These are phyloP conservation scores for Quercus wislizeni DNA, from an alignment of 306 rosid genomes.

Conservation along the genomic window DNA sequence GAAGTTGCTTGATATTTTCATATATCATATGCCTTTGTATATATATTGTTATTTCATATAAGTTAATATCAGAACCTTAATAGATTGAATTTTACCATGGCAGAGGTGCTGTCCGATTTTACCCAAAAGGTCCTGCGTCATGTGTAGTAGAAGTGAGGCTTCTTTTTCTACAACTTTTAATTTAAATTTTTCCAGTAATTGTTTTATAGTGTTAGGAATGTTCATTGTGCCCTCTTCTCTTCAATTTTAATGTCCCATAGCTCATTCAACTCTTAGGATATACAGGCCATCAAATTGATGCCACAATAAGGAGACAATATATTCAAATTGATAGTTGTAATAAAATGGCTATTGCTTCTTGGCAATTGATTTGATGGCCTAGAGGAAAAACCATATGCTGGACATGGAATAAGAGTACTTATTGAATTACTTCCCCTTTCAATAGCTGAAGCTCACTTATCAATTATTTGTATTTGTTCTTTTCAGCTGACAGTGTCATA, in stretches of 20 bases:
- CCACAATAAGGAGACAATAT: neutral
- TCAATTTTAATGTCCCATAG: slow-evolving; percentile 8
- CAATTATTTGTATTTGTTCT: slow-evolving; percentile 16
- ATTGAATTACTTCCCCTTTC: neutral
- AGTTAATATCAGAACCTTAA: slow-evolving; percentile 18
- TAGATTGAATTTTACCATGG: slow-evolving; percentile 30
- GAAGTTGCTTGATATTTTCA: neutral
- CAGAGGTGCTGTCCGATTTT: slow-evolving; percentile 99
- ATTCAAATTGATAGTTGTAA: neutral
- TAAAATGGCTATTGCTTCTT: neutral
- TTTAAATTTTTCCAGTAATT: neutral
- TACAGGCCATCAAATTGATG: slow-evolving; percentile 11
- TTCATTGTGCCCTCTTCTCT: neutral
- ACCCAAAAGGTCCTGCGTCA: slow-evolving; percentile 83
- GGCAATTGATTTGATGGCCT: neutral
- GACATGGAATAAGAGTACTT: neutral
- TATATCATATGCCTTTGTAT: neutral
- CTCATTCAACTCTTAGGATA: slow-evolving; percentile 1
- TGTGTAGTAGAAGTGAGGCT: slow-evolving; percentile 80
- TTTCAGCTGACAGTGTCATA: slow-evolving; percentile 90
- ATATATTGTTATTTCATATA: neutral
- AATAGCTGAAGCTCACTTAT: slow-evolving; percentile 5
- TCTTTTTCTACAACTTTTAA: slow-evolving; percentile 9
- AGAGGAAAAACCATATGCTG: neutral
- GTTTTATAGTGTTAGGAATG: neutral